Base-by-base conservation (phyloP, 148 eudicot species). In the Amaranthus hypochondriacus region DNA sequence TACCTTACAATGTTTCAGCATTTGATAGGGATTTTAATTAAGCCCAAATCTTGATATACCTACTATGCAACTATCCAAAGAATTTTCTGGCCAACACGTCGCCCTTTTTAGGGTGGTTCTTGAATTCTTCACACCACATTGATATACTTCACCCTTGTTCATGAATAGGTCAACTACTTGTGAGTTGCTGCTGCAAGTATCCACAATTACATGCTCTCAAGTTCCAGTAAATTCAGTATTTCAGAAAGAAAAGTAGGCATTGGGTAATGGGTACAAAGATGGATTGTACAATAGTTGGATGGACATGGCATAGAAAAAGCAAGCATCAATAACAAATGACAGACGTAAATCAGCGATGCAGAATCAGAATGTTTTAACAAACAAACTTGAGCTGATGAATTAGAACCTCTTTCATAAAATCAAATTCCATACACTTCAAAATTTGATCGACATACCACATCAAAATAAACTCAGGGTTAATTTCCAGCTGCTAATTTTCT, bases 401-500 rank as follows among this genome's bases (percentile, higher is more conserved):
- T 42, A 63, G 12, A 65, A 14, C 6, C 15, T 66, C 8, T 13
- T n/a, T 43, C 9, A 48, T 7, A 9, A n/a, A 14, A 47, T 48
- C 18, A 50, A 21, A 42, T 15, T 18, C 43, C 11, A 48, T 18
- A 51, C 49, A 44, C 6, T 49, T 18, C 50, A 53, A 49, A 72
- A 10, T 43, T 28, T 72, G 46, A 3, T 68, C 14, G 57, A 49
- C 64, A 8, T 57, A 70, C 81, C 69, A 50, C 62, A 48, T 18
- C 9, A n/a, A 56, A 42, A 62, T 42, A 53, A 39, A 44, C 10
- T 42, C 55, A 53, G 60, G 70, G 68, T 81, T 75, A 78, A 61
- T 76, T 77, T 80, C 80, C 87, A 81, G 90, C 78, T 79, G 77
- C 75, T 73, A 85, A 77, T 82, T 82, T 86, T 75, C 82, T 75